Evolutionary conservation across 345 rosid species (phyloP), one percentile per base, ranked within the genome.

Genomic region (Salix exigua): DNA sequence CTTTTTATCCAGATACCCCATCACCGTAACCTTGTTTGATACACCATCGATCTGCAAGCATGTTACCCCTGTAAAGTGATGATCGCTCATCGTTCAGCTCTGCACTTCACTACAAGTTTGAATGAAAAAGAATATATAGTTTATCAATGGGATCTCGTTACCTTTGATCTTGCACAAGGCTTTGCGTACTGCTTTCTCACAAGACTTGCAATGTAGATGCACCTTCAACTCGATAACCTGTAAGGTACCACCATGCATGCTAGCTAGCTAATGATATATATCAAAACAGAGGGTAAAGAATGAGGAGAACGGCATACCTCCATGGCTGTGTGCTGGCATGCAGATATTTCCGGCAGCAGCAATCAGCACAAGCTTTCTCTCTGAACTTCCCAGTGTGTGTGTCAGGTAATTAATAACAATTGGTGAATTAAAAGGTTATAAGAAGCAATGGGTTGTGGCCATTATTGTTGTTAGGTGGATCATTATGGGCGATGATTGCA

Each of bases 141-240:
- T 40, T 40, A 40, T 40, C 12, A 5, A 40, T 10, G 44, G 44
- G 13, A 9, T 40, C 12, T n/a, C 13, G 13, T 40, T 76, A 85
- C 83, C 85, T 68, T 77, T 58, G 55, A 85, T 77, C 50, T 73
- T 73, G 74, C 81, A 74, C 75, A 82, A 50, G 69, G 81, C 46
- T 78, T 75, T 73, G 68, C 86, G 82, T 7, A 81, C 82, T 7
- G 81, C 33, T 76, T 80, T 81, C 76, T 83, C 86, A 26, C 84
- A 85, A 10, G 78, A 75, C 80, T 76, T 83, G 83, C 86, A 85
- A 48, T 85, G 86, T 62, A 85, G 64, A 23, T 82, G 75, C 2
- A 81, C 88, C 79, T 76, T 83, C 37, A 83, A 30, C 61, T 83
- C 81, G 9, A 83, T 77, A 33, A 79, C 79, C 84, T 77, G 82